A percentile compares a stretch with the other conserved stretches of the same genome.
Conservation (phyloP, 2,329 filamentous ascomycete species). For the Metarhizium robertsii region DNA sequence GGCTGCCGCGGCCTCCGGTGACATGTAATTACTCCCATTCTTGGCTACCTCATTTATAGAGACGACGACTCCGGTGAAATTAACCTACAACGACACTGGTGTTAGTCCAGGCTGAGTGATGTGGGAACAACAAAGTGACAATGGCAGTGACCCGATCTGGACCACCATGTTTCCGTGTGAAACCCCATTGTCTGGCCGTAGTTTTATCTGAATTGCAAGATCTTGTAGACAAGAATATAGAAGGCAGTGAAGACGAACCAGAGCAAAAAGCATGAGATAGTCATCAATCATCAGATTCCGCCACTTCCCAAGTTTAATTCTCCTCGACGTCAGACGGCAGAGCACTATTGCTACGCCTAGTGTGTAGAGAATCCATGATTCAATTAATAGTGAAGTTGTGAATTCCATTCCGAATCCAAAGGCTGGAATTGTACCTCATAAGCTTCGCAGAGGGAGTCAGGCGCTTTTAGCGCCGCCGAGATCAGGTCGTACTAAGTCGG, state of each 20-base stretch:
- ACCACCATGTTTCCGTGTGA: background rate
- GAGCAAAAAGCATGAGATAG: constrained; percentile 44
- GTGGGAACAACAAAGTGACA: too few species aligned
- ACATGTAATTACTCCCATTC: constrained; percentile 35
- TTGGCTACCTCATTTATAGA: constrained; percentile 31
- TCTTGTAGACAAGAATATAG: background rate
- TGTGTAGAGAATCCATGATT: constrained; percentile 21
- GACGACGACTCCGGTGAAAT: constrained; percentile 29
- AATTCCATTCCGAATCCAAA: constrained; percentile 15
- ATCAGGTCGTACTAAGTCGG: background rate
- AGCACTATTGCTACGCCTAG: constrained; percentile 16
- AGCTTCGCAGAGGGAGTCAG: background rate
- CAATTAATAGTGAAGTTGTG: constrained; percentile 14
- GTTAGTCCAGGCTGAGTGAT: background rate
- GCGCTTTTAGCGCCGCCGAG: background rate
- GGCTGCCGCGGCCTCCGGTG: constrained; percentile 22
- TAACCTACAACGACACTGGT: constrained; percentile 2
- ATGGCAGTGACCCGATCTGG: too few species aligned
- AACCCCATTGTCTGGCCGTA: too few species aligned
- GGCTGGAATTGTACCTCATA: background rate
- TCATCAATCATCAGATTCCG: constrained; percentile 45
- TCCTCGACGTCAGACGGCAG: constrained; percentile 19
- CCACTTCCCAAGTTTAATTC: constrained; percentile 32
- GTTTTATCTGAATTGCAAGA: too few species aligned
- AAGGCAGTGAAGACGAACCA: constrained; percentile 18